Conservation (phyloP, 1,284 basidiomycete genomes). For the Cronartium quercuum region DNA sequence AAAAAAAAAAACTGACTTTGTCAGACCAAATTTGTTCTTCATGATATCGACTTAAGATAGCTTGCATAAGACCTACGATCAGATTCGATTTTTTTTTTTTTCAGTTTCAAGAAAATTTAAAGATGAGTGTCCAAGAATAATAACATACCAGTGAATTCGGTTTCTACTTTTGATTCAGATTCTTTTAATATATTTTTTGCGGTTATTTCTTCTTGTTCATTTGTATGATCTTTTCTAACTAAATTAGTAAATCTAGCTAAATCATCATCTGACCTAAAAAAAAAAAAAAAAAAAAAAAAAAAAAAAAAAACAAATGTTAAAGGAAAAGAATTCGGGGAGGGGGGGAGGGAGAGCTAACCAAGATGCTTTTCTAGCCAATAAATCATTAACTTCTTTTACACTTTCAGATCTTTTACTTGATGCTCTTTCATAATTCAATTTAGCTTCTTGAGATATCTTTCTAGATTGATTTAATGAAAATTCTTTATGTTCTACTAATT, state of each 20-base stretch:
- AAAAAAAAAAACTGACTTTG: conserved; percentile 54
- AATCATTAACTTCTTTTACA: conserved; percentile 31
- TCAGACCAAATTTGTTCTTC: conserved; percentile 97
- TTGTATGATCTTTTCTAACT: conserved; percentile 75
- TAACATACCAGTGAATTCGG: conserved; percentile 60
- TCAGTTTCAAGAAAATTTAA: not conserved
- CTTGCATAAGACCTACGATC: conserved; percentile 62
- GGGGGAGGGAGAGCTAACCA: not conserved
- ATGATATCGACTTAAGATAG: conserved; percentile 79
- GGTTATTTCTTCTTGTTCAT: conserved; percentile 66
- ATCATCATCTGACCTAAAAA: conserved; percentile 27
- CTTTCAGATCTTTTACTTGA: conserved; percentile 61
- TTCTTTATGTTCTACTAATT: conserved; percentile 30
- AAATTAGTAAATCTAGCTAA: conserved; percentile 65
- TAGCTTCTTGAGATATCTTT: conserved; percentile 61
- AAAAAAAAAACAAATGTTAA: not conserved
- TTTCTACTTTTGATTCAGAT: conserved; percentile 70
- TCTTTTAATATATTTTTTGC: conserved; percentile 62
- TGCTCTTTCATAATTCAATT: conserved; percentile 65
- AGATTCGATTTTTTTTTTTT: not conserved
- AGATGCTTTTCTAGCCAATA: conserved; percentile 16
- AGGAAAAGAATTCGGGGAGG: not conserved
- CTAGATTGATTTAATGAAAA: conserved; percentile 48
- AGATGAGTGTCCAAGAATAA: not conserved
- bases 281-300: not conserved